phyloP scores from a whole-genome alignment of 306 rosid genomes.

The Pyrus communis region DNA sequence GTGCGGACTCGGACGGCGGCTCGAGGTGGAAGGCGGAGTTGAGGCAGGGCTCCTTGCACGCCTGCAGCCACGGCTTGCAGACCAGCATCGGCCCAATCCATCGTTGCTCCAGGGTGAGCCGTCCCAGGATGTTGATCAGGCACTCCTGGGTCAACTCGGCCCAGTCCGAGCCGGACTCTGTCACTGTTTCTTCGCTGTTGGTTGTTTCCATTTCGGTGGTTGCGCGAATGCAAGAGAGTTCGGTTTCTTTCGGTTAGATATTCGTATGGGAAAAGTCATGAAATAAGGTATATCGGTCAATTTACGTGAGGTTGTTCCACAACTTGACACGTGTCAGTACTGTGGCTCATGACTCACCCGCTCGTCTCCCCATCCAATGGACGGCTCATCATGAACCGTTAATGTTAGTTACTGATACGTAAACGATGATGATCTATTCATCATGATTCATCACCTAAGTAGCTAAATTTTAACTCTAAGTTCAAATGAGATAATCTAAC shows the following conservation, averaged over 20 bases:
- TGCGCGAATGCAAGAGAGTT: neutral
- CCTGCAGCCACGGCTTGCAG: constrained; percentile 70
- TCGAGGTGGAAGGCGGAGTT: constrained; percentile 59
- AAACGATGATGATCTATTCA: too few relatives aligned
- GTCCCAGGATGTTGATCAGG: constrained; percentile 62
- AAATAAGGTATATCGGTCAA: neutral
- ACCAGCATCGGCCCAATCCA: constrained; percentile 69
- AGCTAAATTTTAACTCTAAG: too few relatives aligned
- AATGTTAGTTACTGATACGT: too few relatives aligned
- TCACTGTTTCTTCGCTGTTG: constrained; percentile 1
- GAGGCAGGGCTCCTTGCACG: constrained; percentile 58
- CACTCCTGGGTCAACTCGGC: constrained; percentile 71
- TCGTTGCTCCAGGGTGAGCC: constrained; percentile 55
- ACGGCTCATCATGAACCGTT: neutral
- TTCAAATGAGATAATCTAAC: too few relatives aligned
- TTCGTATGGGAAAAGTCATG: neutral
- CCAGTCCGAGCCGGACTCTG: constrained; percentile 38
- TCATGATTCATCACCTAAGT: too few relatives aligned
- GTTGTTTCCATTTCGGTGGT: constrained; percentile 13
- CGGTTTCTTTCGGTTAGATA: neutral
- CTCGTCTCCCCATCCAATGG: neutral
- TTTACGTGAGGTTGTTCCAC: neutral
- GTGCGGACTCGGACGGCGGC: constrained; percentile 38
- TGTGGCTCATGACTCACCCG: neutral
- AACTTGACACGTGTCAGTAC: neutral